A percentile compares a stretch with the other conserved stretches of the same genome.
Conservation (phyloP, 495 filamentous ascomycete species). For the Pyrenula aspistea region DNA sequence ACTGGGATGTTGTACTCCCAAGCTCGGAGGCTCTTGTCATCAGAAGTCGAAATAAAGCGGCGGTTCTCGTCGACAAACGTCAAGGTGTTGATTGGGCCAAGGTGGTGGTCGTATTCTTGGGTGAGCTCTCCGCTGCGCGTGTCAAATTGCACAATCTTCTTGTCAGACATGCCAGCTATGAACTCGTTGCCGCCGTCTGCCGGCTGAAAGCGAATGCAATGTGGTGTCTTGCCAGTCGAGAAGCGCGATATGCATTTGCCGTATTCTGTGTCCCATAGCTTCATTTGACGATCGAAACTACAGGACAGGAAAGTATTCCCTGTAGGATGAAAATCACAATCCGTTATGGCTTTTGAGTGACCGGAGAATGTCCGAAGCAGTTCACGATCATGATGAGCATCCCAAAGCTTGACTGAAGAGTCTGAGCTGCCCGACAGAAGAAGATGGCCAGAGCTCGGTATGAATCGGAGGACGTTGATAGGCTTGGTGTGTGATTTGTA, state of each 20-base stretch:
- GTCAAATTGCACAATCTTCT: conserved; percentile 98
- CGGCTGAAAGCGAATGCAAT: conserved; percentile 90
- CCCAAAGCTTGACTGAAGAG: conserved; percentile 85
- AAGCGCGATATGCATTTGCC: conserved; percentile 77
- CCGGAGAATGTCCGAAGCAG: conserved; percentile 81
- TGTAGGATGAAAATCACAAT: conserved; percentile 71
- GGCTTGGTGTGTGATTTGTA: conserved; percentile 81
- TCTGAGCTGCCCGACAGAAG: conserved; percentile 79
- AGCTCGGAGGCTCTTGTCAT: conserved; percentile 88
- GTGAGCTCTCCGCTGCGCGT: conserved; percentile 71
- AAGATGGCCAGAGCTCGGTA: conserved; percentile 76
- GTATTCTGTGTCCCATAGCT: conserved; percentile 96
- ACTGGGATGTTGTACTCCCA: conserved; percentile 98
- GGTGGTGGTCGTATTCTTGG: conserved; percentile 96
- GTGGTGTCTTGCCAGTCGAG: conserved; percentile 85
- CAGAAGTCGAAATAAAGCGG: conserved; percentile 93
- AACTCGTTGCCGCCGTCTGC: conserved; percentile 74
- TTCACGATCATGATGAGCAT: conserved; percentile 80
- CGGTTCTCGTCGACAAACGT: conserved; percentile 91
- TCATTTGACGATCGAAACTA: conserved; percentile 87
- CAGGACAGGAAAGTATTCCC: conserved; percentile 88
- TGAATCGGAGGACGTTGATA: conserved; percentile 78
- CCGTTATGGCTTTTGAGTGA: conserved; percentile 81
- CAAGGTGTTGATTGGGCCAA: conserved; percentile 94
- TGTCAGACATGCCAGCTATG: conserved; percentile 91